Base-by-base conservation (phyloP, 2,329 filamentous ascomycete genomes). In the Monascus ruber region DNA sequence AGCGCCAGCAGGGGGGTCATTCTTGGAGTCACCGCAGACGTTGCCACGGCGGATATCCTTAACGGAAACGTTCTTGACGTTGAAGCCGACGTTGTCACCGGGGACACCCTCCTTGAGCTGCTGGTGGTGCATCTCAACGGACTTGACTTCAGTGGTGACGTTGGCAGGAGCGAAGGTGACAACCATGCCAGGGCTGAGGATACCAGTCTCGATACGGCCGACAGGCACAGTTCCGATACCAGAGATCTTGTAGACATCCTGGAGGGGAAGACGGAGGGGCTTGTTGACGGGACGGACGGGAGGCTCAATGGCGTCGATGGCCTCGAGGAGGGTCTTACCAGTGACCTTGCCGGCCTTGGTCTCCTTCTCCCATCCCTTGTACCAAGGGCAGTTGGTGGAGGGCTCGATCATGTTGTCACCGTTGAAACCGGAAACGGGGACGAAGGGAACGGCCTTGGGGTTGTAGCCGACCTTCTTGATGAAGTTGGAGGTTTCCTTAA, bases 381-480 rank as follows among this genome's bases (percentile, higher is more conserved):
- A 98, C 91, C 91, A 98, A 70, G 88, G 84, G 82, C 82, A 87
- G 85, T 95, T 95, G 78, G 73, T 47, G 73, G 89, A 93, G 64
- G 72, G 50, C 44, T 84, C 71, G 50, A 98, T 82, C 91, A 98
- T 98, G 86, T 98, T 98, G 84, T 98, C 91, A 69, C 91, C 91
- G 81, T 98, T 83, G 87, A 98, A 98, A 62, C 91, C 91, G 62
- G 91, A 96, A 85, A 98, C 96, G 68, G 91, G 91, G 66, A 98
- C 91, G 79, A 98, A 98, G 61, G 89, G 78, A 67, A 96, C 88
- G 60, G 74, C 71, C 86, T 96, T 96, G 77, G 91, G 89, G 85
- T 96, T 95, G 86, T 89, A 98, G 71, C 91, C 91, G 73, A 96
- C 89, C 87, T 98, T 96, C 89, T 96, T 98, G 86, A 98, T 95